A percentile compares a stretch with the other conserved stretches of the same genome.
Evolutionary conservation across 352 stramenopile genomes (phyloP).

Genomic region (Phytopythium mirpurense): DNA sequence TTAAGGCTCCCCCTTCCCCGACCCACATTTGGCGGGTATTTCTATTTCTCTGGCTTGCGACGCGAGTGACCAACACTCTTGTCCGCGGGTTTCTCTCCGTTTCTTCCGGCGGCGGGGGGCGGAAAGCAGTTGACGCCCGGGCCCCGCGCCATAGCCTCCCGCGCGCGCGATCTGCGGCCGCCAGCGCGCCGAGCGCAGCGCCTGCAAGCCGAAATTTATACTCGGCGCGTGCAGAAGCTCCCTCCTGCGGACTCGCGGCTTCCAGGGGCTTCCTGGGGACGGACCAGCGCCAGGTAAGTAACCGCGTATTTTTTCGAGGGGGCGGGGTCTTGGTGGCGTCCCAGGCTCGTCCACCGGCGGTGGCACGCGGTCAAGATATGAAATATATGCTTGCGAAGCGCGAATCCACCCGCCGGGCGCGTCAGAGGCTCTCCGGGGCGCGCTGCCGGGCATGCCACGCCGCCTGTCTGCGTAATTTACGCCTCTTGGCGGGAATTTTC

Average conservation of each 20-base stretch:
- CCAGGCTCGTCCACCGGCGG: background rate
- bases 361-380: background rate
- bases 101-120: conserved; percentile 7
- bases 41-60: conserved; percentile 17
- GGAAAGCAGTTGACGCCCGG: conserved; percentile 6
- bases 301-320: conserved; percentile 27
- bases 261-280: conserved; percentile 14
- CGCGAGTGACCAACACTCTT: conserved; percentile 28
- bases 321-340: background rate
- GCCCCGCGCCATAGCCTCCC: conserved; percentile 10
- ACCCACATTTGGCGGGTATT: conserved; percentile 11
- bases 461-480: conserved; percentile 27
- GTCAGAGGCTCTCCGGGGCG: conserved; percentile 2
- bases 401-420: background rate
- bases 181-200: conserved; percentile 6
- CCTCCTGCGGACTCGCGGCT: conserved; percentile 8
- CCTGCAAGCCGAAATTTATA: conserved; percentile 28
- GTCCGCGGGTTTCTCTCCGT: conserved; percentile 15
- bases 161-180: conserved; percentile 14
- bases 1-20: background rate
- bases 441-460: conserved; percentile 5
- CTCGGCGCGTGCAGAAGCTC: conserved; percentile 14
- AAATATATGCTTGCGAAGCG: background rate
- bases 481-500: conserved; percentile 17
- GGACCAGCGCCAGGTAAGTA: conserved; percentile 27